phyloP scores from a whole-genome alignment of 805 yeast genomes.

The Metschnikowia matae region DNA sequence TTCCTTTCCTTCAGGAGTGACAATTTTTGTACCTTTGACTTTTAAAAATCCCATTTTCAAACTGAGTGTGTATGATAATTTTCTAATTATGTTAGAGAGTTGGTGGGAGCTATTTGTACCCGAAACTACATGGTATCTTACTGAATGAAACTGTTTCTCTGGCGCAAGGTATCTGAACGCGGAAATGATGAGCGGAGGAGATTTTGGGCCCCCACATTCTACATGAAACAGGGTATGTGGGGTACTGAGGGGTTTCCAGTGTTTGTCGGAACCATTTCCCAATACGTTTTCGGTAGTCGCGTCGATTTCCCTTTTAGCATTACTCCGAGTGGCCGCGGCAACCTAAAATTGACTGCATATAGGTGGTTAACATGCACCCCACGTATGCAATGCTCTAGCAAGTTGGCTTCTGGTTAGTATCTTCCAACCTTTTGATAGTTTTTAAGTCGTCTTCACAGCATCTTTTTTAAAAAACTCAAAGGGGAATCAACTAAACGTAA shows the following conservation, averaged over 20 bases:
- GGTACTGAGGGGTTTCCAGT: neutral
- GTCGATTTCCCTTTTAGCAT: neutral
- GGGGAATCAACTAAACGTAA: neutral
- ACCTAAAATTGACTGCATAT: neutral
- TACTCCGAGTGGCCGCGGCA: neutral
- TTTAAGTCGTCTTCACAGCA: neutral
- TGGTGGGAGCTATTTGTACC: neutral
- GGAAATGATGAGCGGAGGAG: neutral
- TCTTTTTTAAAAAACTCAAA: neutral
- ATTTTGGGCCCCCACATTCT: too few species aligned
- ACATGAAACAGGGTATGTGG: neutral
- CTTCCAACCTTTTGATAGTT: neutral
- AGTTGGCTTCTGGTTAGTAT: neutral
- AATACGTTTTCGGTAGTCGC: neutral
- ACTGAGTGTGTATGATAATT: neutral
- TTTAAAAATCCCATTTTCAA: constrained; percentile 26
- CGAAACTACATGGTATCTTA: neutral
- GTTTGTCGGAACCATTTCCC: neutral
- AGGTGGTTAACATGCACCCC: neutral
- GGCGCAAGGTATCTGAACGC: neutral
- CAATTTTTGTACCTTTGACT: constrained; percentile 46
- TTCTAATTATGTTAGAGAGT: neutral
- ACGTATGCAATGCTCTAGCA: neutral
- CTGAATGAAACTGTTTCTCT: neutral
- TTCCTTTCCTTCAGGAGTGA: constrained; percentile 35